phyloP scores from a whole-genome alignment of 176 grass and related monocot species.

The Musa beccarii region DNA sequence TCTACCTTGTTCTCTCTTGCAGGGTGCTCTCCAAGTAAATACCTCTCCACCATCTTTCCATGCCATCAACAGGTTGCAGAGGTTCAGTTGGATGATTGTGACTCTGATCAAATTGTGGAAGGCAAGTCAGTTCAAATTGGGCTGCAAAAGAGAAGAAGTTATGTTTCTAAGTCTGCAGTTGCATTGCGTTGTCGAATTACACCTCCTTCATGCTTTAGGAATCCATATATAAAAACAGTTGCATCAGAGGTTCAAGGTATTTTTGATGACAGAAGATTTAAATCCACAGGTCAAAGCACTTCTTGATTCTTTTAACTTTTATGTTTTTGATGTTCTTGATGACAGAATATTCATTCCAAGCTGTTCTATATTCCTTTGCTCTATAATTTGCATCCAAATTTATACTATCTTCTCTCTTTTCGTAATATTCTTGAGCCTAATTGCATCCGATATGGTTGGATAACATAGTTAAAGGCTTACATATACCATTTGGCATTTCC shows the following conservation, averaged over 20 bases:
- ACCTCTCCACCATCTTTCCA: slow-evolving; percentile 3
- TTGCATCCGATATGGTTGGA: background rate
- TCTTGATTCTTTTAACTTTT: slow-evolving; percentile 1
- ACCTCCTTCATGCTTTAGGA: slow-evolving; percentile 85
- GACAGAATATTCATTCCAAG: background rate
- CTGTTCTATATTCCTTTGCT: background rate
- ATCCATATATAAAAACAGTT: slow-evolving; percentile 41
- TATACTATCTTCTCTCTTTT: background rate
- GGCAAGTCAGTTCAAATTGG: slow-evolving; percentile 17
- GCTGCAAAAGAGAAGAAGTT: slow-evolving; percentile 41
- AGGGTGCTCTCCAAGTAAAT: slow-evolving; percentile 34
- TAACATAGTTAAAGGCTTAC: background rate
- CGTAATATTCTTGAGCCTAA: background rate
- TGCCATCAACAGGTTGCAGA: slow-evolving; percentile 34
- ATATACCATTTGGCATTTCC: background rate
- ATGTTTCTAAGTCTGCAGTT: slow-evolving; percentile 71
- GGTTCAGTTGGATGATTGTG: slow-evolving; percentile 24
- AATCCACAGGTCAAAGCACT: slow-evolving; percentile 49
- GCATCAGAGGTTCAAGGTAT: slow-evolving; percentile 38
- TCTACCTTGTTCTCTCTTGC: slow-evolving; percentile 4
- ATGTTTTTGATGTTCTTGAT: background rate
- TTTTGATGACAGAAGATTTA: slow-evolving; percentile 53
- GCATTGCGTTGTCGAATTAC: slow-evolving; percentile 71
- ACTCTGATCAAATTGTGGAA: slow-evolving; percentile 24
- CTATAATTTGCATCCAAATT: background rate